Evolutionary conservation across 2,329 filamentous ascomycete species (phyloP), one percentile per base, ranked within the genome.

Genomic region (Rutstroemia sp.): DNA sequence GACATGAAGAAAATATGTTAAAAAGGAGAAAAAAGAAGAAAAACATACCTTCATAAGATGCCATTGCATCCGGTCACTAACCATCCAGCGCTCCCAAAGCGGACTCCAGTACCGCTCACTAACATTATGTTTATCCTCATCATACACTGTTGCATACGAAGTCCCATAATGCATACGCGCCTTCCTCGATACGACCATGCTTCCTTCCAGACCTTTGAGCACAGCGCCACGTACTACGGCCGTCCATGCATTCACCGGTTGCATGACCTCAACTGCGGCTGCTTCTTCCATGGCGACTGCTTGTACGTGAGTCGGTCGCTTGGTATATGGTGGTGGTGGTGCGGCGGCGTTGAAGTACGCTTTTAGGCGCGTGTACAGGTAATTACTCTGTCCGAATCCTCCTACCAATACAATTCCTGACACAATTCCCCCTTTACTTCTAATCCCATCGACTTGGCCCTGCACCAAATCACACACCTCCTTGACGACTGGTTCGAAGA

Each of bases 31-130:
- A 12, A 30, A 4, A 30, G 27, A 23, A 7, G 30, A 10, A 2
- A 2, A 46, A 55, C 60, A 49, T 60, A 71, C 86, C 79, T 89
- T 90, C 59, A 83, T 81, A 68, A 91, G 89, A 70, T 91, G 87
- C 88, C 88, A 92, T 71, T 90, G 86, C 87, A 92, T 91, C 48
- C 88, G 78, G 69, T 92, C 86, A 47, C 80, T 84, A 6, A 92
- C 87, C 87, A 90, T 91, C 87, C 86, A 91, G 49, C 87, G 73
- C 72, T 91, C 87, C 87, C 87, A 90, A 23, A 91, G 70, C 5
- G 86, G 87, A 62, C 83, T 87, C 87, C 87, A 92, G 67, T 92
- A 92, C 51, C 87, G 75, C 69, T 91, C 88, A 45, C 77, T 80
- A 5, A 88, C 81, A 3, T 81, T 81, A 69, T 92, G 88, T 67